A percentile compares a stretch with the other conserved stretches of the same genome.
phyloP scores from a whole-genome alignment of 1,284 basidiomycete genomes.

The Trametes pubescens region DNA sequence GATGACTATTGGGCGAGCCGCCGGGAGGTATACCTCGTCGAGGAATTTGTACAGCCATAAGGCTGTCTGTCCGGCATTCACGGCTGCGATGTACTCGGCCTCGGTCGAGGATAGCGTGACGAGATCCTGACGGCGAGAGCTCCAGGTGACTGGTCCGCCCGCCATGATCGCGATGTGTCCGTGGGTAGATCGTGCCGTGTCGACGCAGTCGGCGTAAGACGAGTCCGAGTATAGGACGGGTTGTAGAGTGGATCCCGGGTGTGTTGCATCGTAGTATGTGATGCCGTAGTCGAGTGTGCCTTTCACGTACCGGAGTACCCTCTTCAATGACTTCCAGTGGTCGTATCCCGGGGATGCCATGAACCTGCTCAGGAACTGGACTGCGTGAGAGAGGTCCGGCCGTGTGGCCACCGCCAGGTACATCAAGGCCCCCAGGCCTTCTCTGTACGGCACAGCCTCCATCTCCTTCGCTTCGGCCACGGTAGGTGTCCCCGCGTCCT shows the following conservation, averaged over 20 bases:
- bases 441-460: conserved; percentile 32
- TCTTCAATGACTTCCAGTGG: conserved; percentile 18
- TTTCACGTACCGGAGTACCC: conserved; percentile 17
- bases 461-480: conserved; percentile 30
- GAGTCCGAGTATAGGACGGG: conserved; percentile 49
- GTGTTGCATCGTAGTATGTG: conserved; percentile 1
- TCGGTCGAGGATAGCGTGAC: conserved; percentile 28
- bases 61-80: conserved; percentile 24
- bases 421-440: conserved; percentile 38
- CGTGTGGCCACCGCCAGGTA: conserved; percentile 39
- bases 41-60: conserved; percentile 39
- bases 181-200: conserved; percentile 41
- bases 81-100: conserved; percentile 31
- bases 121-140: conserved; percentile 27
- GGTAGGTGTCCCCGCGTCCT: conserved; percentile 8
- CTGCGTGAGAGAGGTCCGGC: conserved; percentile 12
- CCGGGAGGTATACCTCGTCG: conserved; percentile 25
- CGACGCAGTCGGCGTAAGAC: conserved; percentile 44
- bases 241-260: background rate
- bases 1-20: background rate
- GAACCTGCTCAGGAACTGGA: conserved; percentile 7
- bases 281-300: conserved; percentile 10
- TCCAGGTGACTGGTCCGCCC: conserved; percentile 22
- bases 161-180: conserved; percentile 23
- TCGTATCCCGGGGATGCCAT: conserved; percentile 1